Conservation (phyloP, 192 early-diverging fungal genomes). For the Rhizophagus prolifer region DNA sequence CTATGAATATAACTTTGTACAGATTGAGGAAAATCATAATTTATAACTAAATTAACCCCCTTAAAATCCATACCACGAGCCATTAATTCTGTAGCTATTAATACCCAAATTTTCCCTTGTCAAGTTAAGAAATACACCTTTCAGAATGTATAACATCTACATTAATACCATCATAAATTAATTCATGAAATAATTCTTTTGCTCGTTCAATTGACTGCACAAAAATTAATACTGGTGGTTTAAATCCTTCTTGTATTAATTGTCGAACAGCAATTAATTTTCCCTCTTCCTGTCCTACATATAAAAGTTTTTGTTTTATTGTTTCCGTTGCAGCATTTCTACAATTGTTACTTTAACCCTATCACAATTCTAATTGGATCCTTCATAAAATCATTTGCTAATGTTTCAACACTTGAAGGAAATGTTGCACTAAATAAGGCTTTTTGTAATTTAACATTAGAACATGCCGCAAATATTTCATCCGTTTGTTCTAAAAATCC, state of each 20-base stretch:
- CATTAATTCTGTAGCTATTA: conserved; percentile 97
- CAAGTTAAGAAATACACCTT: conserved; percentile 48
- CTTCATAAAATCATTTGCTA: conserved; percentile 91
- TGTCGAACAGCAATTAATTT: conserved; percentile 93
- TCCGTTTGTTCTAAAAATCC: conserved; percentile 88
- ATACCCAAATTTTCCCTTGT: conserved; percentile 87
- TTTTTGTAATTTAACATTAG: conserved; percentile 69
- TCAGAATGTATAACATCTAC: conserved; percentile 98
- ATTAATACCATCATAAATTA: conserved; percentile 96
- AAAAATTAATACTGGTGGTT: conserved; percentile 93
- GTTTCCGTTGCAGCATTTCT: conserved; percentile 89
- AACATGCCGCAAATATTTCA: conserved; percentile 85
- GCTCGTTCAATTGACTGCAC: conserved; percentile 97
- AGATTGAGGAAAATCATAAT: conserved; percentile 97
- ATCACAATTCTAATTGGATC: conserved; percentile 86
- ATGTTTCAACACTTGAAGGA: conserved; percentile 83
- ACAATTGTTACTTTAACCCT: conserved; percentile 63
- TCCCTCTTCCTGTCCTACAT: conserved; percentile 90
- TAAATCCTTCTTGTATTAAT: conserved; percentile 76
- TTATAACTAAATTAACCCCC: conserved; percentile 95
- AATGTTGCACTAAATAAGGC: conserved; percentile 94
- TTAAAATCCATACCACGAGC: conserved; percentile 99
- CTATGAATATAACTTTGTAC: conserved; percentile 94
- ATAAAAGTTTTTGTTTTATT: conserved; percentile 87
- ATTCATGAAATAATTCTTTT: conserved; percentile 93